Percentiles rank a stretch among this genome's conserved stretches.
Conservation (phyloP, 2,329 filamentous ascomycete species). For the Pseudopyrenochaeta lycopersici region DNA sequence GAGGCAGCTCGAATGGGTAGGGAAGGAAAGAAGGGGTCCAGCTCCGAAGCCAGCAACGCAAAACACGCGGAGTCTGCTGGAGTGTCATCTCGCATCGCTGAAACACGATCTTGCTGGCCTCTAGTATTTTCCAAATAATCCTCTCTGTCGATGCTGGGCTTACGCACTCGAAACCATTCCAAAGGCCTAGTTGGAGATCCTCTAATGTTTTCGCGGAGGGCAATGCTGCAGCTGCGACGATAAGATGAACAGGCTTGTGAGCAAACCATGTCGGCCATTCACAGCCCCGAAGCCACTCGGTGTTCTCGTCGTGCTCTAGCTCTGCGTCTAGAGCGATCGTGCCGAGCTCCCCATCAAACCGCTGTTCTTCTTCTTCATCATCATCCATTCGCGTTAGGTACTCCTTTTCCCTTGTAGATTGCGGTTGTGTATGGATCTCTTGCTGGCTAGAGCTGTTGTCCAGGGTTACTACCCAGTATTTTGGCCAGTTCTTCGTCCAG, state of each 20-base stretch:
- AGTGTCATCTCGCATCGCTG: constrained; percentile 10
- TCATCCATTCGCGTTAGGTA: too few species aligned
- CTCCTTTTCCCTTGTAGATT: too few species aligned
- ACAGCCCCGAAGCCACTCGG: constrained; percentile 12
- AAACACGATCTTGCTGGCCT: constrained; percentile 12
- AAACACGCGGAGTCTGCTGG: constrained; percentile 7
- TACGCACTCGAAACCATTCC: constrained; percentile 6
- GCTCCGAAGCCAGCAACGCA: constrained; percentile 15
- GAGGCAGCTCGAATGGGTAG: constrained; percentile 9
- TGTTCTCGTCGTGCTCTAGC: constrained; percentile 14
- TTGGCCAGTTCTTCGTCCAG: too few species aligned
- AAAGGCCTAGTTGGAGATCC: constrained; percentile 5
- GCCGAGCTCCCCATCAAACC: too few species aligned
- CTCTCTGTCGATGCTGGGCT: constrained; percentile 8
- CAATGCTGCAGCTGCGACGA: constrained; percentile 7
- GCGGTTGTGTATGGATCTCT: too few species aligned
- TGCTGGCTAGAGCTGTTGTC: too few species aligned
- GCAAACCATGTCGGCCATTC: constrained; percentile 13
- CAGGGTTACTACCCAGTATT: too few species aligned
- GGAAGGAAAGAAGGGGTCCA: constrained; percentile 14
- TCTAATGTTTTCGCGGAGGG: constrained; percentile 2
- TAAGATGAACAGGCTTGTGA: constrained; percentile 12
- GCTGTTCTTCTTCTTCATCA: too few species aligned
- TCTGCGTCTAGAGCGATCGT: too few species aligned
- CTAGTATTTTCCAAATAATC: constrained; percentile 14